A percentile compares a stretch with the other conserved stretches of the same genome.
phyloP scores from a whole-genome alignment of 768 basidiomycete species.

The Leccinum ochraceum region DNA sequence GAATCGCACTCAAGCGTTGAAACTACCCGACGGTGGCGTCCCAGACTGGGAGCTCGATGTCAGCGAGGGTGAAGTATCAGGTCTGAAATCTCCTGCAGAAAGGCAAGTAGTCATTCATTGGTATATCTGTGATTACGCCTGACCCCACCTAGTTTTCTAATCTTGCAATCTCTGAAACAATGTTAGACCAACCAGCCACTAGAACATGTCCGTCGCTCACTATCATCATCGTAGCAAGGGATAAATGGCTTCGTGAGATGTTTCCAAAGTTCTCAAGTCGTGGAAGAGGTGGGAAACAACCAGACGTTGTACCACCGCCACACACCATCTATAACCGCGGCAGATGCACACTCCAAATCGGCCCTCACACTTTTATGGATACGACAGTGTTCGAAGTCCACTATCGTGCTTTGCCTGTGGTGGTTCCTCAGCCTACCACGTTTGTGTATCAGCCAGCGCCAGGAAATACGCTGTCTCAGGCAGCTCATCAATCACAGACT shows the following conservation, averaged over 20 bases:
- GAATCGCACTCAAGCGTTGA: constrained; percentile 27
- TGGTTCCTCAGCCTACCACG: constrained; percentile 23
- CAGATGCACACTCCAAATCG: constrained; percentile 69
- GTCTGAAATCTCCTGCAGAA: constrained; percentile 51
- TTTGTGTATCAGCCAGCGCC: constrained; percentile 31
- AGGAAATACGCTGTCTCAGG: constrained; percentile 30
- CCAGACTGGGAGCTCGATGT: constrained; percentile 62
- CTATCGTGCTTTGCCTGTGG: constrained; percentile 48
- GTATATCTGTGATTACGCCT: constrained; percentile 4
- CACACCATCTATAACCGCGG: constrained; percentile 68
- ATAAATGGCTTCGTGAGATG: constrained; percentile 62
- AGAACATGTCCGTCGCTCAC: constrained; percentile 17
- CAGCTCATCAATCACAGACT: constrained; percentile 28
- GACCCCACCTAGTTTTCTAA: constrained; percentile 47
- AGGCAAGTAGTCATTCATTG: constrained; percentile 43
- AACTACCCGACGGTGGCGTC: constrained; percentile 56
- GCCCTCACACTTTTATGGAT: constrained; percentile 70
- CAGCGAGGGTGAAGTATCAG: constrained; percentile 40
- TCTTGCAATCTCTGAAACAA: constrained; percentile 70
- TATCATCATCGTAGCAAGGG: constrained; percentile 51
- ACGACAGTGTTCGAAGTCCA: constrained; percentile 74
- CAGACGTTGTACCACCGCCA: constrained; percentile 56
- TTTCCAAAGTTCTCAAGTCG: constrained; percentile 76
- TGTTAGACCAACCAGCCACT: constrained; percentile 41
- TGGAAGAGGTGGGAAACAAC: constrained; percentile 56